Conservation (phyloP, 75 land plant species). For the Ceratopteris richardii region DNA sequence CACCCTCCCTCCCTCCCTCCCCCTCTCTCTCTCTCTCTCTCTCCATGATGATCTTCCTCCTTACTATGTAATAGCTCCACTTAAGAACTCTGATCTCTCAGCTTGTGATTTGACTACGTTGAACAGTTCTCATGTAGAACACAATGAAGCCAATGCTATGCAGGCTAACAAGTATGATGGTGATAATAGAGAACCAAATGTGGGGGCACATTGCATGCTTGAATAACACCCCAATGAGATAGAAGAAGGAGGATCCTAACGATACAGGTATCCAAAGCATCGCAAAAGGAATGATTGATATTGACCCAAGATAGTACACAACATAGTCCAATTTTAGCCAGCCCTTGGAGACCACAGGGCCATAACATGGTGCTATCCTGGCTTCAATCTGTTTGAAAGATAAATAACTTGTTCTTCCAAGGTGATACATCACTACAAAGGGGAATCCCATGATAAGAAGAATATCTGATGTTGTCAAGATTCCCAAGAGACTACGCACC, state of each 20-base stretch:
- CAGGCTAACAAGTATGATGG: slow-evolving; percentile 54
- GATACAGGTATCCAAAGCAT: slow-evolving; percentile 77
- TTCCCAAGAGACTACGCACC: not conserved
- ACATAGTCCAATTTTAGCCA: not conserved
- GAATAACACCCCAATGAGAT: slow-evolving; percentile 72
- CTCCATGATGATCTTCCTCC: too few species aligned
- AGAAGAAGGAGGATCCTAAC: slow-evolving; percentile 78
- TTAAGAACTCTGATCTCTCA: slow-evolving; percentile 65
- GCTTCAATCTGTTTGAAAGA: not conserved
- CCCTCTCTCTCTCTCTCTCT: too few species aligned
- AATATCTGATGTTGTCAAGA: not conserved
- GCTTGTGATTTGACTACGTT: slow-evolving; percentile 28
- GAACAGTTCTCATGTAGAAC: not conserved
- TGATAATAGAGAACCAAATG: slow-evolving; percentile 86
- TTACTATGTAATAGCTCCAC: too few species aligned
- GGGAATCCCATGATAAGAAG: not conserved
- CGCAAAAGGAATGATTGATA: slow-evolving; percentile 5
- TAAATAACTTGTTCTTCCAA: not conserved
- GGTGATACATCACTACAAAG: not conserved
- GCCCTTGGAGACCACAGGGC: too few species aligned
- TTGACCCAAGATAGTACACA: not conserved
- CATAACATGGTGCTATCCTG: not conserved
- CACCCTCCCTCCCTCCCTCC: too few species aligned
- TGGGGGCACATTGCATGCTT: slow-evolving; percentile 88
- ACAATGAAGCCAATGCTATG: slow-evolving; percentile 51